phyloP scores from a whole-genome alignment of 352 stramenopile genomes.

The Phytopythium delawarense region DNA sequence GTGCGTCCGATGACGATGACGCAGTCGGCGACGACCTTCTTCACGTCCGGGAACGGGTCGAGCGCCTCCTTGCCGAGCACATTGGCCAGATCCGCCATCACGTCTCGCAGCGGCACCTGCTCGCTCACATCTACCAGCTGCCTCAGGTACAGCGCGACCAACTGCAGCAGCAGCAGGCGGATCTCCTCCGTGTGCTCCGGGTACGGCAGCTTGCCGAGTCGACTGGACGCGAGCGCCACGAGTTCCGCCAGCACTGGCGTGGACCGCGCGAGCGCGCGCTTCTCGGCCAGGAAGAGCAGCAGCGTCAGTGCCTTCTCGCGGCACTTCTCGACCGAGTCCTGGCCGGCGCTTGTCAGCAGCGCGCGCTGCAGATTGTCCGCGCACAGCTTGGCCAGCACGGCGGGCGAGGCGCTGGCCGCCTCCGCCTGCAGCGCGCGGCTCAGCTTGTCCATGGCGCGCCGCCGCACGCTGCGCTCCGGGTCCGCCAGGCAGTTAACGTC shows the following conservation, averaged over 20 bases:
- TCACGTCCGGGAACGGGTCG: constrained; percentile 79
- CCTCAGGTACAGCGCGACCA: constrained; percentile 49
- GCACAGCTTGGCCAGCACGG: constrained; percentile 43
- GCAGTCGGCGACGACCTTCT: constrained; percentile 67
- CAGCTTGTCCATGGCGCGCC: constrained; percentile 70
- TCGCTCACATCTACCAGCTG: constrained; percentile 25
- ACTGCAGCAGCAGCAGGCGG: constrained; percentile 61
- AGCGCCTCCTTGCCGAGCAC: constrained; percentile 64
- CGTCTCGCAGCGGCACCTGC: constrained; percentile 31
- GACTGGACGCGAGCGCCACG: constrained; percentile 35
- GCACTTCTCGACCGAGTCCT: constrained; percentile 72
- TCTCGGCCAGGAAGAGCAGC: constrained; percentile 54
- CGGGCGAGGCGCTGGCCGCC: constrained; percentile 21
- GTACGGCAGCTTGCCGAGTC: constrained; percentile 76
- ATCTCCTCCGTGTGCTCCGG: constrained; percentile 81
- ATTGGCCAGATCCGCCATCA: constrained; percentile 67
- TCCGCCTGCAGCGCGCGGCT: constrained; percentile 47
- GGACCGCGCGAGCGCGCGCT: constrained; percentile 38
- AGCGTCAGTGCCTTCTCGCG: constrained; percentile 62
- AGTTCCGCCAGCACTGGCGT: constrained; percentile 39
- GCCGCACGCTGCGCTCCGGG: constrained; percentile 62
- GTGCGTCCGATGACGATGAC: constrained; percentile 45
- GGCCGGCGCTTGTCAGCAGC: constrained; percentile 42
- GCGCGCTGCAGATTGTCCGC: constrained; percentile 36
- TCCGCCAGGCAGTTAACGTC: constrained; percentile 81